Percentiles rank a stretch among this genome's conserved stretches.
Conservation (phyloP, 371 early-diverging fungal genomes). For the Syncephalastrum contaminatum region DNA sequence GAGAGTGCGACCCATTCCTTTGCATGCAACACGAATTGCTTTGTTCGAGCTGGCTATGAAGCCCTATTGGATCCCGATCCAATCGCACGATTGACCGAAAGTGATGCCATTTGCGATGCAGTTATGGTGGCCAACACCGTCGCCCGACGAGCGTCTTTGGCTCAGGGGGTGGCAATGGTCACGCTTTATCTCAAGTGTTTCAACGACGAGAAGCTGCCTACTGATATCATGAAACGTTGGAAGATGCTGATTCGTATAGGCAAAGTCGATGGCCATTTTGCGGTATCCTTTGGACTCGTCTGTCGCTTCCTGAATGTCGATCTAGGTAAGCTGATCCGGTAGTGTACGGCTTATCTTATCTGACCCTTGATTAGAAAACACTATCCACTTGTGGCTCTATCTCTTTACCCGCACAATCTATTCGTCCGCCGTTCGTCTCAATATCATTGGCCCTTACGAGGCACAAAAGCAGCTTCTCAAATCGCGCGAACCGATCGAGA, state of each 20-base stretch:
- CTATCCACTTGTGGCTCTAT: constrained; percentile 77
- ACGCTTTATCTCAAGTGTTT: constrained; percentile 64
- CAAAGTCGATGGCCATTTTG: constrained; percentile 65
- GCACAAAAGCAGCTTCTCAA: constrained; percentile 74
- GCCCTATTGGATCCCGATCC: constrained; percentile 35
- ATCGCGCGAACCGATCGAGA: constrained; percentile 56
- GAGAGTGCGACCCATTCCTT: constrained; percentile 59
- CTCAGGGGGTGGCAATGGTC: constrained; percentile 71
- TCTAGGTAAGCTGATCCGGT: constrained; percentile 30
- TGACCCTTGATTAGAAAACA: constrained; percentile 47
- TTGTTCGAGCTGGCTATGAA: constrained; percentile 63
- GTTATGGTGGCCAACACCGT: constrained; percentile 65
- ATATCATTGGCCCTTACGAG: constrained; percentile 85
- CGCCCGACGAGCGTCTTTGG: constrained; percentile 68
- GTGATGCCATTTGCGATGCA: constrained; percentile 58
- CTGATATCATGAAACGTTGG: constrained; percentile 46
- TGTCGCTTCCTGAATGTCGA: constrained; percentile 59
- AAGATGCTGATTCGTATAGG: constrained; percentile 56
- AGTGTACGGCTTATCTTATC: no score
- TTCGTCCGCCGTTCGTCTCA: constrained; percentile 88
- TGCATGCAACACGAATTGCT: constrained; percentile 67
- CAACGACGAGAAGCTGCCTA: constrained; percentile 23
- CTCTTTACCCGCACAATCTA: constrained; percentile 79
- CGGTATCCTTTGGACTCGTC: constrained; percentile 69
- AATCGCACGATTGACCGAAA: constrained; percentile 33